These are phyloP conservation scores for Mucuna pruriens DNA, from an alignment of 306 rosid genomes.

Conservation along the genomic window DNA sequence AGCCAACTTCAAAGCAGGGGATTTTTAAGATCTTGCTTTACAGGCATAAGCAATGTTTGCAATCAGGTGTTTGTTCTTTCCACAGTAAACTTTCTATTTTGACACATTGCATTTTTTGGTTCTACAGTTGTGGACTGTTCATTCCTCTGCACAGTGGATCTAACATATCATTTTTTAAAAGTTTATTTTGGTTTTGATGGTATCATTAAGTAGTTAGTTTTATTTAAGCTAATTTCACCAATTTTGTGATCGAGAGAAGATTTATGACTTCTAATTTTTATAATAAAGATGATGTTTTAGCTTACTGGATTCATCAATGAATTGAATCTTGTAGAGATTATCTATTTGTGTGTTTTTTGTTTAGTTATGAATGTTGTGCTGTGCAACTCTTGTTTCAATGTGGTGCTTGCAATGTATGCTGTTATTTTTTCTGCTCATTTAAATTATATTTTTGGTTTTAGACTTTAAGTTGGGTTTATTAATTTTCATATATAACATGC, in stretches of 20 bases:
- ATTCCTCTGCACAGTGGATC: not conserved
- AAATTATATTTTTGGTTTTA: not conserved
- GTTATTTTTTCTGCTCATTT: not conserved
- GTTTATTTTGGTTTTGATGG: slow-evolving; percentile 9
- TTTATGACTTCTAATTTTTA: not conserved
- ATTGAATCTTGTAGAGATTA: not conserved
- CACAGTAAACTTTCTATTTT: slow-evolving; percentile 2
- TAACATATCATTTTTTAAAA: not conserved
- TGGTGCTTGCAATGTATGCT: not conserved
- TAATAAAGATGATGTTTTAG: not conserved
- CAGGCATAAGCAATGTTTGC: slow-evolving; percentile 76
- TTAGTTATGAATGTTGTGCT: not conserved
- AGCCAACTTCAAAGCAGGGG: slow-evolving; percentile 94
- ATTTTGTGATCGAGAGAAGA: not conserved
- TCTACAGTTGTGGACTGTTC: slow-evolving; percentile 5
- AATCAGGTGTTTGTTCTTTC: slow-evolving; percentile 67
- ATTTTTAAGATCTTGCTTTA: slow-evolving; percentile 81
- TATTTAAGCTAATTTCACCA: not conserved
- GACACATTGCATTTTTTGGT: slow-evolving; percentile 8
- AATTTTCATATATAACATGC: not conserved
- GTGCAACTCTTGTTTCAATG: not conserved
- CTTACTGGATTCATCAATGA: not conserved
- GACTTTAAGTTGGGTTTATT: not conserved
- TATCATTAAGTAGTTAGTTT: not conserved
- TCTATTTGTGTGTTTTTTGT: not conserved